Evolutionary conservation across 2,329 filamentous ascomycete species (phyloP).

Genomic region (Diaporthe vaccinii): DNA sequence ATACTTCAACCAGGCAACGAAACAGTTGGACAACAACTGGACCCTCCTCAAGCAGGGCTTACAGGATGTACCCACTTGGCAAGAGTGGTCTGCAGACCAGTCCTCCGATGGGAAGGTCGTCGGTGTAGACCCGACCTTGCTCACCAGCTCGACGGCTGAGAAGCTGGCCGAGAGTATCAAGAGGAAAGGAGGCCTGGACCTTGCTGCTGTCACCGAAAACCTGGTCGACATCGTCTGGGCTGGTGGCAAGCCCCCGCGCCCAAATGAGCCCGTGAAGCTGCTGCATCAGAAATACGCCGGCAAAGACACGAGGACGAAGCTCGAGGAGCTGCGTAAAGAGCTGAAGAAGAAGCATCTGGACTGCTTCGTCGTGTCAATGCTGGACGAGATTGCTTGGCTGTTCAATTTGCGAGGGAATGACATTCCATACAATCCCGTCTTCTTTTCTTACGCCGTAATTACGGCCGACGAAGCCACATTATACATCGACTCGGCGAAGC

Average conservation of each 20-base stretch:
- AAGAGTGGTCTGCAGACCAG: slow-evolving; percentile 93
- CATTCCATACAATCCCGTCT: slow-evolving; percentile 98
- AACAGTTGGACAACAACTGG: slow-evolving; percentile 95
- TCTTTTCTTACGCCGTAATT: slow-evolving; percentile 95
- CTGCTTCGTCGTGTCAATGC: slow-evolving; percentile 91
- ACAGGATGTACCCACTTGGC: slow-evolving; percentile 95
- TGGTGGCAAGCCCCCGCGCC: slow-evolving; percentile 77
- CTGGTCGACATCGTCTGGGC: slow-evolving; percentile 94
- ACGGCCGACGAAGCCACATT: slow-evolving; percentile 83
- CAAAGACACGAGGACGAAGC: slow-evolving; percentile 85
- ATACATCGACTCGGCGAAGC: slow-evolving; percentile 86
- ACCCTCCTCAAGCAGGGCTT: slow-evolving; percentile 90
- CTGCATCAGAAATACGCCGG: slow-evolving; percentile 82
- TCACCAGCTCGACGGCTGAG: slow-evolving; percentile 73
- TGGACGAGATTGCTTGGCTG: slow-evolving; percentile 98
- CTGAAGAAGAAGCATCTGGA: slow-evolving; percentile 89
- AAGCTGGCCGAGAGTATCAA: slow-evolving; percentile 89
- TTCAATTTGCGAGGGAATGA: slow-evolving; percentile 96
- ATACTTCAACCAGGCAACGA: slow-evolving; percentile 96
- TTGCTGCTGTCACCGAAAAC: slow-evolving; percentile 84
- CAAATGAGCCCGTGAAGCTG: slow-evolving; percentile 81
- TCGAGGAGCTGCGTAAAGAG: slow-evolving; percentile 89
- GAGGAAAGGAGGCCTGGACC: slow-evolving; percentile 83
- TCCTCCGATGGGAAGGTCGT: slow-evolving; percentile 89
- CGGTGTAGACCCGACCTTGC: slow-evolving; percentile 89